These are phyloP conservation scores for Mucor mucedo DNA, from an alignment of 371 early-diverging fungal genomes.

Conservation along the genomic window DNA sequence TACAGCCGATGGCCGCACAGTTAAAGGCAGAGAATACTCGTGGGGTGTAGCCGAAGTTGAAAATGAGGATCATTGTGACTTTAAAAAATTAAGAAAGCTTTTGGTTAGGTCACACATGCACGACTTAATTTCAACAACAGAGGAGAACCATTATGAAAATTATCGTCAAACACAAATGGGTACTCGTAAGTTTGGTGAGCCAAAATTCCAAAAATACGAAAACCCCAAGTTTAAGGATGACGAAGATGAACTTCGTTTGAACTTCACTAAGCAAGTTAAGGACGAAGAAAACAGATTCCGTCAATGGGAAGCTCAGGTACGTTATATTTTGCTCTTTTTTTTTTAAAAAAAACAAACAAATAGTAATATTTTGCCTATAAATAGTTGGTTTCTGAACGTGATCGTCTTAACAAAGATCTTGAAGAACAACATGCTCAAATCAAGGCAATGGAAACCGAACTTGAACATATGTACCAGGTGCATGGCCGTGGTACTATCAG, in stretches of 20 bases:
- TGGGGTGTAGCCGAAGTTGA: conserved; percentile 96
- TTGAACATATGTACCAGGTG: conserved; percentile 62
- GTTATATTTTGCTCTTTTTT: background rate
- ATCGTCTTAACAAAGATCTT: conserved; percentile 95
- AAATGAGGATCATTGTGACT: conserved; percentile 89
- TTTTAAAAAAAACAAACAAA: background rate
- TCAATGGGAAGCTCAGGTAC: conserved; percentile 91
- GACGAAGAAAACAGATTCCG: conserved; percentile 94
- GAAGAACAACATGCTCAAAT: conserved; percentile 93
- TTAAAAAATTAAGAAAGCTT: conserved; percentile 90
- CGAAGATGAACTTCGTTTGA: conserved; percentile 88
- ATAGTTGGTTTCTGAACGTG: conserved; percentile 91
- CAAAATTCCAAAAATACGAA: conserved; percentile 76
- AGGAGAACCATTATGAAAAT: conserved; percentile 90
- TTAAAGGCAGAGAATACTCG: conserved; percentile 88
- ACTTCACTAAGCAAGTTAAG: conserved; percentile 94
- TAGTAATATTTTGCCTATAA: background rate
- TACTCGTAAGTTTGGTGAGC: conserved; percentile 80
- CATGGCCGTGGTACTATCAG: conserved; percentile 49
- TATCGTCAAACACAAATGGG: conserved; percentile 83
- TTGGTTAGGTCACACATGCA: conserved; percentile 93
- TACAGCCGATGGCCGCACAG: conserved; percentile 71
- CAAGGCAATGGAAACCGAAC: conserved; percentile 88
- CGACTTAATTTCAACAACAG: conserved; percentile 87
- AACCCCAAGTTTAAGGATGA: conserved; percentile 94